Evolutionary conservation across 2,329 filamentous ascomycete genomes (phyloP).

Genomic region (Arachnomyces sp.): DNA sequence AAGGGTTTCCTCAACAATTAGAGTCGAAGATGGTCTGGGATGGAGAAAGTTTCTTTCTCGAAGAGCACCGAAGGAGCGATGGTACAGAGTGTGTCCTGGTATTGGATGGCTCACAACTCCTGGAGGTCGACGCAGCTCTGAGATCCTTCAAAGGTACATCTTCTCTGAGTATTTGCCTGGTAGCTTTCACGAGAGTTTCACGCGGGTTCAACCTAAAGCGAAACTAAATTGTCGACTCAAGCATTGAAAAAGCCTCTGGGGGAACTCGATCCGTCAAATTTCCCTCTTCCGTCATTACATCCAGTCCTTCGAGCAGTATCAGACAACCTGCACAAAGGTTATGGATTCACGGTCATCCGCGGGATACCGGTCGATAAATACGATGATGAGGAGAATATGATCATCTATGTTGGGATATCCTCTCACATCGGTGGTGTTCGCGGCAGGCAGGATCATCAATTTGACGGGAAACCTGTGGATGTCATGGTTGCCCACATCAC

Average conservation of each 20-base stretch:
- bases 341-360: slow-evolving; percentile 39
- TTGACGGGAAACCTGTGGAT: slow-evolving; percentile 24
- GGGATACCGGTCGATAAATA: slow-evolving; percentile 33
- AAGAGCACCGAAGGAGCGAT: slow-evolving; percentile 35
- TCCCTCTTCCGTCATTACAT: slow-evolving; percentile 33
- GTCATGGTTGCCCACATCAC: slow-evolving; percentile 55
- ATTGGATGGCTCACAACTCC: slow-evolving; percentile 29
- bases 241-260: slow-evolving; percentile 24
- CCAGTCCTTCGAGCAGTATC: slow-evolving; percentile 26
- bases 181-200: too few species aligned
- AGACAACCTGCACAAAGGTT: slow-evolving; percentile 31
- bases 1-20: slow-evolving; percentile 34
- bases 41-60: slow-evolving; percentile 28
- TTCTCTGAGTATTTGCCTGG: neutral
- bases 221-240: slow-evolving; percentile 12
- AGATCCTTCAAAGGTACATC: slow-evolving; percentile 35
- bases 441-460: slow-evolving; percentile 36
- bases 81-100: too few species aligned
- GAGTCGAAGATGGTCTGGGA: slow-evolving; percentile 41
- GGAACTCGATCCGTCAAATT: slow-evolving; percentile 39
- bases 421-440: slow-evolving; percentile 33
- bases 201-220: too few species aligned
- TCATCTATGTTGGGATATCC: slow-evolving; percentile 38
- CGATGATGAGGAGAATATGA: slow-evolving; percentile 28
- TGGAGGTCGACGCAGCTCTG: slow-evolving; percentile 37